These are phyloP conservation scores for Microbotryomycetes sp. DNA, from an alignment of 1,284 basidiomycete genomes.

Conservation along the genomic window DNA sequence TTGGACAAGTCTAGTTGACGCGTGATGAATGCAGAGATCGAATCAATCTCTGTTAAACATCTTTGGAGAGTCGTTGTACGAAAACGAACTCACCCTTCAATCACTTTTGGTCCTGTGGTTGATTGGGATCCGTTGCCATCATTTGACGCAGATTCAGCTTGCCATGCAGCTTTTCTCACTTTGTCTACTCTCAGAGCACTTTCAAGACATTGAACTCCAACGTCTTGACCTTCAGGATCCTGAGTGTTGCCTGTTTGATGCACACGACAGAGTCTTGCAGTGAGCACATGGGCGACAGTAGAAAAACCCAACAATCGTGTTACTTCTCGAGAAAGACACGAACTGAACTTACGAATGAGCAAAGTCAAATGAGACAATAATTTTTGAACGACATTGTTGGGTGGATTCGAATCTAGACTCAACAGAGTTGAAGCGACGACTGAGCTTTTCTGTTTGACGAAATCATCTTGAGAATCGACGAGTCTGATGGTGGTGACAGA, in stretches of 20 bases:
- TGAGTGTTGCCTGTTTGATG: conserved; percentile 36
- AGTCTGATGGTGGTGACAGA: too few relatives aligned
- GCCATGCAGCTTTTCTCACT: conserved; percentile 55
- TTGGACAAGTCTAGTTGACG: conserved; percentile 30
- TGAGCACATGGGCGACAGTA: background rate
- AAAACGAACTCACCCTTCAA: conserved; percentile 53
- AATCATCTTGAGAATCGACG: conserved; percentile 83
- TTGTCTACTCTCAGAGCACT: conserved; percentile 73
- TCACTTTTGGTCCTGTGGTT: conserved; percentile 37
- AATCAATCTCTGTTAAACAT: too few relatives aligned
- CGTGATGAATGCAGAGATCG: conserved; percentile 2
- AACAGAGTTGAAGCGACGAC: conserved; percentile 84
- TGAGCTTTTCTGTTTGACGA: conserved; percentile 79
- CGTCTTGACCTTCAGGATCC: conserved; percentile 65
- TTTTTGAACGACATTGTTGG: conserved; percentile 15
- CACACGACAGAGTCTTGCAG: conserved; percentile 38
- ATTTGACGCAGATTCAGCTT: conserved; percentile 37
- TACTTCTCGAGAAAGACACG: background rate
- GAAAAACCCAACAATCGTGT: too few relatives aligned
- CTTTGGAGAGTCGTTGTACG: too few relatives aligned
- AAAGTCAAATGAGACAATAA: conserved; percentile 15
- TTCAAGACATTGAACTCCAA: conserved; percentile 84
- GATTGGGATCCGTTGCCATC: too few relatives aligned
- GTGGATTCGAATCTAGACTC: conserved; percentile 47
- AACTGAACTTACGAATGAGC: conserved; percentile 32